Evolutionary conservation across 306 rosid genomes (phyloP).

Genomic region (Biancaea sappan): DNA sequence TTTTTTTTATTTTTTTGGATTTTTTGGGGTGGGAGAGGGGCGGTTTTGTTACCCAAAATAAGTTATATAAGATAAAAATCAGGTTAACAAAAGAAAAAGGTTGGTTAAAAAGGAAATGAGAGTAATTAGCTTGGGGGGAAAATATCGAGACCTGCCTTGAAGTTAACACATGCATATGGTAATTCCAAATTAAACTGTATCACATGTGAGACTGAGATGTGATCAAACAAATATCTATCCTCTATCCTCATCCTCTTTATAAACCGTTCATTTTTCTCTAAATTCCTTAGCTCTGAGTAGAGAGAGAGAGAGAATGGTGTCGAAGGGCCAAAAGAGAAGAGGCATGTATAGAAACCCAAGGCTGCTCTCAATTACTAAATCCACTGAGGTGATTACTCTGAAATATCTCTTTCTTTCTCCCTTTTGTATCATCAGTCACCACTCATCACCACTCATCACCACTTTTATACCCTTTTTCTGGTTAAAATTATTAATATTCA

Average conservation of each 20-base stretch:
- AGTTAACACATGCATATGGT: constrained; percentile 35
- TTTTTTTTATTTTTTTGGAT: no score
- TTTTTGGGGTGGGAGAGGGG: no score
- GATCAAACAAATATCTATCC: constrained; percentile 27
- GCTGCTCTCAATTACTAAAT: constrained; percentile 51
- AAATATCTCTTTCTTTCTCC: background rate
- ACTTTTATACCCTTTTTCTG: no score
- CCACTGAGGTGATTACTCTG: constrained; percentile 44
- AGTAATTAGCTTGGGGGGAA: background rate
- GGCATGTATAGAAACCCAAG: constrained; percentile 38
- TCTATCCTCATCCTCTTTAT: constrained; percentile 32
- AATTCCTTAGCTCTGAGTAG: constrained; percentile 14
- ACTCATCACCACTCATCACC: no score
- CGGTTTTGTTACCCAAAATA: no score
- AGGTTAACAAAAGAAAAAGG: constrained; percentile 2
- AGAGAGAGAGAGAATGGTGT: constrained; percentile 43
- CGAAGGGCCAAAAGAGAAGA: constrained; percentile 47
- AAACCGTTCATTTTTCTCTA: constrained; percentile 9
- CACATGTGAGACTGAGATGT: constrained; percentile 43
- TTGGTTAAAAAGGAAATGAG: background rate
- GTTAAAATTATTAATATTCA: no score
- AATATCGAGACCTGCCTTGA: background rate
- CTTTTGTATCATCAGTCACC: no score
- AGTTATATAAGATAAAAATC: background rate
- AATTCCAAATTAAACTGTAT: constrained; percentile 39